Conservation (phyloP, 305 asterid species). For the Solanum hybrid region DNA sequence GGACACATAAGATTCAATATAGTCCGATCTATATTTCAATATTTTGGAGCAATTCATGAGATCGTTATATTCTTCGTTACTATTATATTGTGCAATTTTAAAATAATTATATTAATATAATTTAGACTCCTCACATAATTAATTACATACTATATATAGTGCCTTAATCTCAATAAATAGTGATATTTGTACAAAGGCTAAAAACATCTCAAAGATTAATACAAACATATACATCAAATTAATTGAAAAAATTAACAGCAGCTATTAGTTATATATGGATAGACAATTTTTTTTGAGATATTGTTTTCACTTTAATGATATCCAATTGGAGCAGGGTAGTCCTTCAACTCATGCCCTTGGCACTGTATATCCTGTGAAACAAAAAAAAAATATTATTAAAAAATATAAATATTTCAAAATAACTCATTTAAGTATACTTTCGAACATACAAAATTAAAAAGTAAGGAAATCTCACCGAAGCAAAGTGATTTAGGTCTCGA, state of each 20-base stretch:
- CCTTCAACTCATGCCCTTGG: conserved; percentile 49
- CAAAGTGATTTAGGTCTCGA: conserved; percentile 63
- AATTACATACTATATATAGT: not conserved
- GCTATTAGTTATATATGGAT: not conserved
- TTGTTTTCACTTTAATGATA: conserved; percentile 24
- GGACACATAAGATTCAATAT: not conserved
- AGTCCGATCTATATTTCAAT: not conserved
- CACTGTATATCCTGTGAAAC: conserved; percentile 43
- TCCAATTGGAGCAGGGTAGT: conserved; percentile 43
- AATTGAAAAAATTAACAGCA: not conserved
- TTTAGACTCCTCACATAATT: not conserved
- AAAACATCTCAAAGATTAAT: not conserved
- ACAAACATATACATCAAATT: not conserved
- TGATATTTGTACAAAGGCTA: not conserved
- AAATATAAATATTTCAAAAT: too few species aligned
- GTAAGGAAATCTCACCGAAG: conserved; percentile 30
- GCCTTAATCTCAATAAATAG: too few species aligned
- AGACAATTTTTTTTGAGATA: not conserved
- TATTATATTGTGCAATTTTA: not conserved
- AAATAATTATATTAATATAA: too few species aligned
- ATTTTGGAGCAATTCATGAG: not conserved
- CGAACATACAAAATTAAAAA: not conserved
- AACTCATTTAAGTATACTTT: too few species aligned
- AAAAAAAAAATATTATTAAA: not conserved
- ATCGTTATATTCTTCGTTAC: not conserved